Evolutionary conservation across 495 filamentous ascomycete genomes (phyloP), one percentile per base, ranked within the genome.

Genomic region (Lasiosphaeris hirsuta): DNA sequence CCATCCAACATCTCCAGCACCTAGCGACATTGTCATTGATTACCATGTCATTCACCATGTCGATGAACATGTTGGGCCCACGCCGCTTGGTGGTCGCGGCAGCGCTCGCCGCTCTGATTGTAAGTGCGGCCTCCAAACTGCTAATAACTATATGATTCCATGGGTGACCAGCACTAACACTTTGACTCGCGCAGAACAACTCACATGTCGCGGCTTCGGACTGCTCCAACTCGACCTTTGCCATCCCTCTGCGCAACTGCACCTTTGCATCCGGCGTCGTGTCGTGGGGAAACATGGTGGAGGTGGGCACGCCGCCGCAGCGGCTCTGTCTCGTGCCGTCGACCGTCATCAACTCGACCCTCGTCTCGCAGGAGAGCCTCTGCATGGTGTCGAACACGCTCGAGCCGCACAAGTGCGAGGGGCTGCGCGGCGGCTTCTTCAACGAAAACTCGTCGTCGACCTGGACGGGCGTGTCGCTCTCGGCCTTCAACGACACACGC

Each of bases 261-360:
- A 54, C 51, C 33, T 43, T 54, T 19, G 37, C 35, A 17, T 54
- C 51, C n/a, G 51, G 39, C 7, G 51, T 54, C 4, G 43, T 17
- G 4, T 7, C 51, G 23, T 54, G 51, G 51, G 51, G 51, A 33
- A 42, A 54, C 30, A 37, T 54, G 6, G 40, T 54, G 15, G 51
- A 54, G 15, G 51, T 54, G 7, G 51, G 51, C 38, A 54, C 51
- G 7, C 51, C 51, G 37, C 51, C 38, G 19, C 51, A 54, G 40
- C 37, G 51, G 10, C 40, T 54, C 7, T 54, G 51, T 17, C 51
- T 54, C 10, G 51, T 54, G 13, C 51, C 51, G 30, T 54, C 51
- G 19, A 54, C 51, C 51, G 51, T 54, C 37, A 44, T 54, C 51
- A 54, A 54, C 51, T 54, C 51, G 51, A 54, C 51, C 6, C 51